Percentiles rank a stretch among this genome's conserved stretches.
phyloP scores from a whole-genome alignment of 352 stramenopile species.

The Phytophthora cryptogea region DNA sequence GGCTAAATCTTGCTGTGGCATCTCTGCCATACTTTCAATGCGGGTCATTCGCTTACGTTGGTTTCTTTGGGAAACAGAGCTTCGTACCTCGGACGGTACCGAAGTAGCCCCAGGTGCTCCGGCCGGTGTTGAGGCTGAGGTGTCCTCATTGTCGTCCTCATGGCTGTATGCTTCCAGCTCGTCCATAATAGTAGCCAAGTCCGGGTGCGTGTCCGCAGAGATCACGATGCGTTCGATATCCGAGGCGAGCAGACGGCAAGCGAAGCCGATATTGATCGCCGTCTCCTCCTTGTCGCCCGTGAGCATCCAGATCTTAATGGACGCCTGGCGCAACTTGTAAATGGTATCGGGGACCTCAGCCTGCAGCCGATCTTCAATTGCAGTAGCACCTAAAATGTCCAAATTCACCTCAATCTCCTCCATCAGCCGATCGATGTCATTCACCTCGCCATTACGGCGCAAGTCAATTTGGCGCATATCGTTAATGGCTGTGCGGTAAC shows the following conservation, averaged over 20 bases:
- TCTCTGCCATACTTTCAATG: conserved; percentile 67
- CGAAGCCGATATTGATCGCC: conserved; percentile 96
- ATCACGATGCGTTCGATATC: conserved; percentile 93
- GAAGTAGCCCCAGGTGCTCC: conserved; percentile 4
- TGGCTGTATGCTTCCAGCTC: conserved; percentile 61
- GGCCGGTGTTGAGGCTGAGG: conserved; percentile 21
- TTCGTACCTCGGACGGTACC: conserved; percentile 16
- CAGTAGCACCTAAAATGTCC: conserved; percentile 90
- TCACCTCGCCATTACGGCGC: conserved; percentile 68
- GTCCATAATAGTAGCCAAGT: conserved; percentile 63
- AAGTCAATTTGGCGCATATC: conserved; percentile 89
- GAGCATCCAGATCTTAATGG: conserved; percentile 96
- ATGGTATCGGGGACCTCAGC: conserved; percentile 93
- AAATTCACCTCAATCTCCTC: conserved; percentile 89
- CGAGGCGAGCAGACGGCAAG: conserved; percentile 87
- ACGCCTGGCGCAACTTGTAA: conserved; percentile 88
- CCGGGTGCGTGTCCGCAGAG: conserved; percentile 73
- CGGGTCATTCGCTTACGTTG: conserved; percentile 50
- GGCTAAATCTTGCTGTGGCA: conserved; percentile 51
- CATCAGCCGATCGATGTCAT: conserved; percentile 83
- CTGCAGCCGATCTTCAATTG: conserved; percentile 95
- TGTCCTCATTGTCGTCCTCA: conserved; percentile 31
- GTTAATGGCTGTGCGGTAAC: conserved; percentile 79
- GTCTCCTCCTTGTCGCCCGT: conserved; percentile 96
- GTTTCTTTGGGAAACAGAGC: conserved; percentile 14